Base-by-base conservation (phyloP, 2,329 filamentous ascomycete species). In the Aspergillus neoniger region DNA sequence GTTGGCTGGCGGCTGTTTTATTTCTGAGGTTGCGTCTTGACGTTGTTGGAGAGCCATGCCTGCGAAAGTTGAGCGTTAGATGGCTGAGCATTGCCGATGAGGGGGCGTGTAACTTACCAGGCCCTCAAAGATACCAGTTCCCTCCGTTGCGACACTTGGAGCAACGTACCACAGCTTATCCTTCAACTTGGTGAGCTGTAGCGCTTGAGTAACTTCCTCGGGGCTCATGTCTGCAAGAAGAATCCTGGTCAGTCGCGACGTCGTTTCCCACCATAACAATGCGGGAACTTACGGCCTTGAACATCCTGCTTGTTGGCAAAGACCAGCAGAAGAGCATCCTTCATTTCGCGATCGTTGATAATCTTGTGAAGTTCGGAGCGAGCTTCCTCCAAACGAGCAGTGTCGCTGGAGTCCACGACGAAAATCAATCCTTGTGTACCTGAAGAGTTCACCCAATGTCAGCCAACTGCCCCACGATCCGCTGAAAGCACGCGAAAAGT, bases 301-400 rank as follows among this genome's bases (percentile, higher is more conserved):
- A 98, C 83, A 86, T 99, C 95, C 81, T 98, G 95, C 86, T 99
- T 99, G 84, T 99, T 99, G 74, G 95, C 95, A 78, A 99, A 98
- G 44, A 99, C 94, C 63, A 98, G 82, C 70, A 99, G 82, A 70
- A 98, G 83, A 63, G 92, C 93, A 75, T 98, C 94, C 81, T 95
- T 93, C 88, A 98, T 94, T 84, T 99, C 95, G 66, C 94, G 89
- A 77, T 98, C 95, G 79, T 96, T 95, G 81, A 98, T 92, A 80
- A 98, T 98, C 74, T 94, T 91, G 82, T 97, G 92, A 67, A 99
- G 84, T 79, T 99, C 95, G 77, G 92, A 91, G 71, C 89, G 87
- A 59, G 95, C 95, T 81, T 98, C 95, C 59, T 95, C 91, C 78
- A 99, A 92, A 76, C 95, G 90, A 70, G 87, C 88, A 67, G 89